Conservation (phyloP, 805 yeast genomes). For the Saccharomyces kudriavzevii region DNA sequence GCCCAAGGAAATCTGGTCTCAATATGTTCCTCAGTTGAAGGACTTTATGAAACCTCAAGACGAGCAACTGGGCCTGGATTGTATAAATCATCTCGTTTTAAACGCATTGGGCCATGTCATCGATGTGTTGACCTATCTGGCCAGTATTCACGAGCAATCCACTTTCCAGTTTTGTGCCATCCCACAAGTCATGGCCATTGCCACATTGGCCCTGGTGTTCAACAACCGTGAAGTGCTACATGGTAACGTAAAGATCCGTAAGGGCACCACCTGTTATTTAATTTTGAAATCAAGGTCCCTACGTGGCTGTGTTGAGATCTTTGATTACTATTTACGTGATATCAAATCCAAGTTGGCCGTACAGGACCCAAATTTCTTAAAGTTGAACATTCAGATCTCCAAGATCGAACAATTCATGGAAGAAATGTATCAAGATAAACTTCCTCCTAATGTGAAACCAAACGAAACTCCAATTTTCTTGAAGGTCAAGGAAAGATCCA, state of each 20-base stretch:
- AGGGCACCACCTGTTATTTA: conserved; percentile 74
- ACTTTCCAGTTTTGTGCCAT: conserved; percentile 89
- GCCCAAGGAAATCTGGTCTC: conserved; percentile 91
- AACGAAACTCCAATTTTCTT: conserved; percentile 31
- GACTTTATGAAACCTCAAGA: conserved; percentile 49
- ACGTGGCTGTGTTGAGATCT: conserved; percentile 67
- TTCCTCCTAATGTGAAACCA: conserved; percentile 48
- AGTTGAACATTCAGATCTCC: conserved; percentile 77
- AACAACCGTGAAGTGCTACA: conserved; percentile 69
- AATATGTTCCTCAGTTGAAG: conserved; percentile 57
- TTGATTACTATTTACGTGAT: conserved; percentile 60
- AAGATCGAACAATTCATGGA: conserved; percentile 86
- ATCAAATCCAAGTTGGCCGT: conserved; percentile 77
- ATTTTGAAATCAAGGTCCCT: conserved; percentile 68
- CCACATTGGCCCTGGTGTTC: conserved; percentile 80
- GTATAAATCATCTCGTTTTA: conserved; percentile 73
- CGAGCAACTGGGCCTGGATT: conserved; percentile 50
- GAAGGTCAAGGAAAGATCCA: conserved; percentile 38
- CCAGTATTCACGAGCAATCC: conserved; percentile 71
- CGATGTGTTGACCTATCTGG: conserved; percentile 67
- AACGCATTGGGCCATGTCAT: conserved; percentile 72
- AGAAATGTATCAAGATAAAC: conserved; percentile 54
- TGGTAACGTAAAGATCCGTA: conserved; percentile 75
- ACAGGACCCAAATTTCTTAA: conserved; percentile 76
- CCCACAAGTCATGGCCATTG: conserved; percentile 98